Evolutionary conservation across 1,284 basidiomycete species (phyloP).

Genomic region (Trichosporon inkin): DNA sequence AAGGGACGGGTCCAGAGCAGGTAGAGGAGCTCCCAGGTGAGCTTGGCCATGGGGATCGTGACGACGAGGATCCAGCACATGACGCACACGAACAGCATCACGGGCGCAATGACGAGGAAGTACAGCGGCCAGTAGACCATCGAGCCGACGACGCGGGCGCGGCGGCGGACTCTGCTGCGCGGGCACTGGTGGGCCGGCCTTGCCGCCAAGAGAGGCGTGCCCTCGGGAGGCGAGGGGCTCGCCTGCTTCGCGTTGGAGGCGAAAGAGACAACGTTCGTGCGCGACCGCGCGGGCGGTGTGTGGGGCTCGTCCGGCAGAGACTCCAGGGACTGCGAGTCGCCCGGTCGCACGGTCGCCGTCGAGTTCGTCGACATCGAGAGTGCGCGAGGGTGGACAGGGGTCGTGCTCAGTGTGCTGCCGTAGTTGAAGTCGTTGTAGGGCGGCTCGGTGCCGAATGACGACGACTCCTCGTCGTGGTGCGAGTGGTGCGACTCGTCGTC

Average conservation of each 20-base stretch:
- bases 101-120: conserved; percentile 73
- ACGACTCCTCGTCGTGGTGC: conserved; percentile 16
- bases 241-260: conserved; percentile 27
- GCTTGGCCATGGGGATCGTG: conserved; percentile 96
- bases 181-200: conserved; percentile 10
- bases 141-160: conserved; percentile 52
- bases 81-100: conserved; percentile 78
- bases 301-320: conserved; percentile 12
- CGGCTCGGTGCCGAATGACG: neutral
- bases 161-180: conserved; percentile 34
- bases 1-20: conserved; percentile 77
- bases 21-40: conserved; percentile 88
- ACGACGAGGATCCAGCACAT: conserved; percentile 91
- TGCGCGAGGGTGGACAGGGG: conserved; percentile 6
- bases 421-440: conserved; percentile 1
- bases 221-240: conserved; percentile 25
- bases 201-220: conserved; percentile 31
- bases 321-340: neutral
- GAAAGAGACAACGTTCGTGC: conserved; percentile 37
- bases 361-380: conserved; percentile 21
- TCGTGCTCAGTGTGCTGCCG: neutral
- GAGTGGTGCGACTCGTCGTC: conserved; percentile 11
- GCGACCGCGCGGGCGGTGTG: conserved; percentile 5
- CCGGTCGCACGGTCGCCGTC: conserved; percentile 24
- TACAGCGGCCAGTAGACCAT: conserved; percentile 75